Conservation (phyloP, 2,329 filamentous ascomycete species). For the Sphaceloma murrayae region DNA sequence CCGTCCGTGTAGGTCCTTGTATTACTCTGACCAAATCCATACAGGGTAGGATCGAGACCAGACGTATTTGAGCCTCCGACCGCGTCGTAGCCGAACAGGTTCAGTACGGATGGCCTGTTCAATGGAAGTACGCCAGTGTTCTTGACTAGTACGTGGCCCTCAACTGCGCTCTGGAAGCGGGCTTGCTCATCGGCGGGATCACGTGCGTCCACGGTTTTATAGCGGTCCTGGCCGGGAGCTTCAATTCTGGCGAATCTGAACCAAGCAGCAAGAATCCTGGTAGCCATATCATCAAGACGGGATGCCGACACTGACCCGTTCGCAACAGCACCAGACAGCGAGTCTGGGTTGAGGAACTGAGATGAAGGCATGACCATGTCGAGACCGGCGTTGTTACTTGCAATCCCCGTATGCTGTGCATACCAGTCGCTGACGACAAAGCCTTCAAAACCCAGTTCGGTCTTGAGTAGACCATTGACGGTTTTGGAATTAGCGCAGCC, state of each 20-base stretch:
- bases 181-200: conserved; percentile 42
- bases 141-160: conserved; percentile 57
- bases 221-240: conserved; percentile 31
- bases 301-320: conserved; percentile 50
- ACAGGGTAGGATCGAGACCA: conserved; percentile 3
- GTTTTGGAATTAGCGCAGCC: conserved; percentile 62
- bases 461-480: conserved; percentile 61
- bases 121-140: conserved; percentile 51
- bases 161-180: conserved; percentile 48
- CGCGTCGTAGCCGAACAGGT: conserved; percentile 54
- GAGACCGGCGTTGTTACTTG: conserved; percentile 51
- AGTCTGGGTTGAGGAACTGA: conserved; percentile 27
- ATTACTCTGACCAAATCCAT: conserved; percentile 1
- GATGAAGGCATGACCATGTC: conserved; percentile 59
- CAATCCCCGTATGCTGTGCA: conserved; percentile 51
- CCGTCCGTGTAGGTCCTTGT: conserved; percentile 14
- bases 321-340: conserved; percentile 47
- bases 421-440: conserved; percentile 61
- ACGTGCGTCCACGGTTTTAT: conserved; percentile 41
- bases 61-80: conserved; percentile 21
- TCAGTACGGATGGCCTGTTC: conserved; percentile 41
- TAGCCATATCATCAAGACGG: conserved; percentile 54
- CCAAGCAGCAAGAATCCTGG: conserved; percentile 43
- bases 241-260: conserved; percentile 47
- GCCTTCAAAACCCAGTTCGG: conserved; percentile 65